These are phyloP conservation scores for Aspergillus tamarii DNA, from an alignment of 2,329 filamentous ascomycete species.

Conservation along the genomic window DNA sequence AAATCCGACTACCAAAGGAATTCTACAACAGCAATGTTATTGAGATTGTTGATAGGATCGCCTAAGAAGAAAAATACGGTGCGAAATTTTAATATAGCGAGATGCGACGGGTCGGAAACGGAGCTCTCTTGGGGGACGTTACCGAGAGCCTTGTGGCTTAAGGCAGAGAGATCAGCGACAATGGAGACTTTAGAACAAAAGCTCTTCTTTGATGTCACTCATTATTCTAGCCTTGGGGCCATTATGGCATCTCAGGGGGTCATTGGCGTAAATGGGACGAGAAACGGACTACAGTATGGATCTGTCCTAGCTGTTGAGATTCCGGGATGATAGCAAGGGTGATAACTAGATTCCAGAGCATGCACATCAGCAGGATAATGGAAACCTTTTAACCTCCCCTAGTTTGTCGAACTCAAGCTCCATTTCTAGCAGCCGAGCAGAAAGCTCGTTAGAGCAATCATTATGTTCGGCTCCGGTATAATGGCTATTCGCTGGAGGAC, in stretches of 20 bases:
- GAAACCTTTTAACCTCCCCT: too few relatives aligned
- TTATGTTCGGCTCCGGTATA: slow-evolving; percentile 5
- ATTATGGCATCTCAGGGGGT: not conserved
- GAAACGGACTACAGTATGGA: slow-evolving; percentile 3
- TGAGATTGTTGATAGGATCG: too few relatives aligned
- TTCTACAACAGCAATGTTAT: too few relatives aligned
- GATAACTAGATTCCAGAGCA: too few relatives aligned
- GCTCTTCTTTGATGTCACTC: not conserved
- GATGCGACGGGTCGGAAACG: too few relatives aligned
- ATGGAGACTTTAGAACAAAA: not conserved
- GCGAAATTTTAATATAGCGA: too few relatives aligned
- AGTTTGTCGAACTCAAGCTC: too few relatives aligned
- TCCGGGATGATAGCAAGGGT: not conserved
- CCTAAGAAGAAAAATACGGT: too few relatives aligned
- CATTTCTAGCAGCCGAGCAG: not conserved
- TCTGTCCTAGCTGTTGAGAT: slow-evolving; percentile 7
- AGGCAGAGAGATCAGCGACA: not conserved
- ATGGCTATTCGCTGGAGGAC: slow-evolving; percentile 2
- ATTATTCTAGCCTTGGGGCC: slow-evolving; percentile 3
- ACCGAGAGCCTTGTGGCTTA: too few relatives aligned
- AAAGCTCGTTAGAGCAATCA: not conserved
- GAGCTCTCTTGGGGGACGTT: too few relatives aligned
- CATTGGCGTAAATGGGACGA: not conserved
- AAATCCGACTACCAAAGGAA: too few relatives aligned
- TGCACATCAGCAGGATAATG: too few relatives aligned